Percentiles rank a stretch among this genome's conserved stretches.
These are phyloP conservation scores for Effrenium voratum DNA, from an alignment of 73 alveolate species.

Conservation along the genomic window DNA sequence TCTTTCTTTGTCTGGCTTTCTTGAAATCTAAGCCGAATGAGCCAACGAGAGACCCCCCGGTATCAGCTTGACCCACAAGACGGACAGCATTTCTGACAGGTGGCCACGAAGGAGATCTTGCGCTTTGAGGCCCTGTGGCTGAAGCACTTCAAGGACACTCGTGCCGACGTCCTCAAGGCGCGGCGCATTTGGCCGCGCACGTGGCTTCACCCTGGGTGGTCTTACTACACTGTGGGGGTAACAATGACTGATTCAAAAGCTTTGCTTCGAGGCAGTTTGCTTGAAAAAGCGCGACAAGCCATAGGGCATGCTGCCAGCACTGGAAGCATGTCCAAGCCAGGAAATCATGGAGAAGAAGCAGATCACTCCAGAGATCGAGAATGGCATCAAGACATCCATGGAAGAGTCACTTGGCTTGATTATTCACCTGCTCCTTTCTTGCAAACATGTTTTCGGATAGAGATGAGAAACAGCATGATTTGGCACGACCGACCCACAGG, in stretches of 20 bases:
- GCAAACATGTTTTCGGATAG: neutral
- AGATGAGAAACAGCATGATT: too few relatives aligned
- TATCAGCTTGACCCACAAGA: too few relatives aligned
- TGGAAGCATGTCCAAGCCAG: neutral
- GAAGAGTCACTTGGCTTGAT: conserved; percentile 39
- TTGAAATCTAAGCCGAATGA: too few relatives aligned
- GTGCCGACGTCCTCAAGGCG: conserved; percentile 82
- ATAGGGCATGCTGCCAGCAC: too few relatives aligned
- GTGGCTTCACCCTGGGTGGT: neutral
- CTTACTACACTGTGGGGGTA: neutral
- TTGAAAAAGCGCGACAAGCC: too few relatives aligned
- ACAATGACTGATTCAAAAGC: too few relatives aligned
- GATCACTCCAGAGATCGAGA: conserved; percentile 77
- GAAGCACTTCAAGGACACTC: conserved; percentile 89
- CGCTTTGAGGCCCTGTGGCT: conserved; percentile 88
- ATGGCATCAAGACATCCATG: conserved; percentile 47
- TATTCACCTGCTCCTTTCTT: neutral
- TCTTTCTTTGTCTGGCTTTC: too few relatives aligned
- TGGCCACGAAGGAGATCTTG: conserved; percentile 83
- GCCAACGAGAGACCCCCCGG: too few relatives aligned
- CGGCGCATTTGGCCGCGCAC: neutral
- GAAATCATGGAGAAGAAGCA: conserved; percentile 83
- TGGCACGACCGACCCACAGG: neutral
- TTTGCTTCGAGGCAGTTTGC: too few relatives aligned
- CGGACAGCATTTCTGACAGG: neutral